These are phyloP conservation scores for Phytophthora hibernalis DNA, from an alignment of 352 stramenopile species.

Conservation along the genomic window DNA sequence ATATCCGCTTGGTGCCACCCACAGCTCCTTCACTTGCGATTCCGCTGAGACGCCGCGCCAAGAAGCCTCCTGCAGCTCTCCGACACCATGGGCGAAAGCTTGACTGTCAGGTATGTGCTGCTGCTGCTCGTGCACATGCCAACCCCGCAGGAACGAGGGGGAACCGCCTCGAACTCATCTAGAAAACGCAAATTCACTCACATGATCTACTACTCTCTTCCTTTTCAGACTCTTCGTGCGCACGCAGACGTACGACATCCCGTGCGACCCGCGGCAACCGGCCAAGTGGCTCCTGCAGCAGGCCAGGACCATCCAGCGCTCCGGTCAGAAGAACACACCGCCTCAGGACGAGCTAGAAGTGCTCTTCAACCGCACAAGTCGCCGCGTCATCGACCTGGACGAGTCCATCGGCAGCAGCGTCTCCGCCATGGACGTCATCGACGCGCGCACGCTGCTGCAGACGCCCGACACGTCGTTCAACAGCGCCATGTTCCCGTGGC, in stretches of 20 bases:
- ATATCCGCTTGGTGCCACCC: slow-evolving; percentile 9
- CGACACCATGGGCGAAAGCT: slow-evolving; percentile 46
- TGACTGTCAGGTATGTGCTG: slow-evolving; percentile 57
- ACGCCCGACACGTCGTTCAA: slow-evolving; percentile 72
- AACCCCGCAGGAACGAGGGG: background rate
- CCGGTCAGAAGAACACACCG: slow-evolving; percentile 49
- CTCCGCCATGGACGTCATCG: slow-evolving; percentile 80
- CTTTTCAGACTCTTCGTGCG: slow-evolving; percentile 70
- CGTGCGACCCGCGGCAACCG: slow-evolving; percentile 74
- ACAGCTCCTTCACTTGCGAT: slow-evolving; percentile 19
- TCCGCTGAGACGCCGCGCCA: background rate
- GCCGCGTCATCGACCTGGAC: slow-evolving; percentile 69
- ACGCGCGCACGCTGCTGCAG: slow-evolving; percentile 73
- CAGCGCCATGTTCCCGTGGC: slow-evolving; percentile 78
- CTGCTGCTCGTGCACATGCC: background rate
- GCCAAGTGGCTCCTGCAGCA: slow-evolving; percentile 81
- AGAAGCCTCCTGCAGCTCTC: background rate
- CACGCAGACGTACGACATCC: slow-evolving; percentile 87
- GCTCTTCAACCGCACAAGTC: slow-evolving; percentile 81
- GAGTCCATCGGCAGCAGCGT: slow-evolving; percentile 71
- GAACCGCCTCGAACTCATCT: background rate
- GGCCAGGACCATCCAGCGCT: slow-evolving; percentile 79
- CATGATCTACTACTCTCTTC: background rate
- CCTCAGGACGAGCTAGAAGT: slow-evolving; percentile 76
- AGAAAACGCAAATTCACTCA: background rate